Evolutionary conservation across 495 filamentous ascomycete species (phyloP), one percentile per base, ranked within the genome.

Genomic region (Podospora conica): DNA sequence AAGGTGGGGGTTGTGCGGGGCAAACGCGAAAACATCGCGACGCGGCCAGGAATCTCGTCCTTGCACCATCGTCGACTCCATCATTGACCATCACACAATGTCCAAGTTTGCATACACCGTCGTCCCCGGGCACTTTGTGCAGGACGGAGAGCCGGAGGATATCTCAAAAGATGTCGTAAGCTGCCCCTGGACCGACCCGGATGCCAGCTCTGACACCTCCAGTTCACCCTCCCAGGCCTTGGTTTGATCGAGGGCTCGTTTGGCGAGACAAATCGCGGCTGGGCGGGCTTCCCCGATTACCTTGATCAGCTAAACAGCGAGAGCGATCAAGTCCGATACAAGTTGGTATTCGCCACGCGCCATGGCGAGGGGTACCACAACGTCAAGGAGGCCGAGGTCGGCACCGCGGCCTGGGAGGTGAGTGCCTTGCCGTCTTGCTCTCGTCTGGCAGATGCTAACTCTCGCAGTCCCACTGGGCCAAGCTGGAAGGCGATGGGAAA

Each of bases 401-500:
- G 76, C 1, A 73, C 70, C 6, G 61, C 60, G 0, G 71, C 31
- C 15, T 79, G 77, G 77, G 68, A 78, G 63, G 77, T 77, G 64
- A 15, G 55, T 67, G 4, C 22, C 21, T 53, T 11, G 25, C 33
- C 33, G 8, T 48, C 23, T 60, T n/a, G 18, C 20, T 18, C 48
- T 20, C 21, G 54, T 20, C 9, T 22, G 15, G 11, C 55, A 24
- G 24, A 25, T 31, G 56, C 33, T 64, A 7, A 58, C 28, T 8
- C 1, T 2, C 11, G 3, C 53, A 79, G 77, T 58, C 62, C 76
- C 87, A 92, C 78, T 94, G 88, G 86, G 85, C 89, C 55, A 79
- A 84, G 55, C 81, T 88, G 2, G 79, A 88, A 61, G 90, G 90
- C 65, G 91, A 95, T 73, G 79, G 74, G 31, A 88, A 83, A 2